These are phyloP conservation scores for Pythium guiyangense DNA, from an alignment of 352 stramenopile species.

Conservation along the genomic window DNA sequence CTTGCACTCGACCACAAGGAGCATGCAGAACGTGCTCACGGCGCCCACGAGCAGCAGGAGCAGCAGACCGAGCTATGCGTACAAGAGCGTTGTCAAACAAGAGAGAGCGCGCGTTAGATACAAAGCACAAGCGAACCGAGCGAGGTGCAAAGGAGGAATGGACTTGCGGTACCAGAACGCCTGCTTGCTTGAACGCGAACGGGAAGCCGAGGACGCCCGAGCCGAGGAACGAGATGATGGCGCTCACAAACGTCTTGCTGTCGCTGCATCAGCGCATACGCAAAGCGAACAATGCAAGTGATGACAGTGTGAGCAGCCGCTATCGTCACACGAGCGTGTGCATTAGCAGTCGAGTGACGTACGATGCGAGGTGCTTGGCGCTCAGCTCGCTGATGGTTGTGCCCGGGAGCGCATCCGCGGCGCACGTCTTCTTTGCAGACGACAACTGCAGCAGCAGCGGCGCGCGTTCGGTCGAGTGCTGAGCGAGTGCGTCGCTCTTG, in stretches of 20 bases:
- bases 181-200: conserved; percentile 87
- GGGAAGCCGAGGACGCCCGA: conserved; percentile 88
- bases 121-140: no score
- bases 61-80: conserved; percentile 33
- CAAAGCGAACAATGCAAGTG: no score
- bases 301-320: no score
- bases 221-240: conserved; percentile 90
- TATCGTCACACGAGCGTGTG: neutral
- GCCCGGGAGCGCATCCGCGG: neutral
- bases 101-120: neutral
- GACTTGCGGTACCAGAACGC: conserved; percentile 59
- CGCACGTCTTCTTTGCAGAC: neutral
- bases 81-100: conserved; percentile 1
- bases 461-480: neutral
- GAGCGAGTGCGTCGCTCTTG: neutral
- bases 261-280: conserved; percentile 21
- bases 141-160: neutral
- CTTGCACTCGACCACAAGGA: conserved; percentile 76
- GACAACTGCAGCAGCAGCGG: neutral
- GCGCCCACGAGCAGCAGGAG: conserved; percentile 44
- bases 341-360: neutral
- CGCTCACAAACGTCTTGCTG: conserved; percentile 59
- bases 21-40: conserved; percentile 68
- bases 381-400: neutral
- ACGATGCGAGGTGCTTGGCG: neutral